Conservation (phyloP, 2,329 filamentous ascomycete species). For the Plenodomus lindquistii region DNA sequence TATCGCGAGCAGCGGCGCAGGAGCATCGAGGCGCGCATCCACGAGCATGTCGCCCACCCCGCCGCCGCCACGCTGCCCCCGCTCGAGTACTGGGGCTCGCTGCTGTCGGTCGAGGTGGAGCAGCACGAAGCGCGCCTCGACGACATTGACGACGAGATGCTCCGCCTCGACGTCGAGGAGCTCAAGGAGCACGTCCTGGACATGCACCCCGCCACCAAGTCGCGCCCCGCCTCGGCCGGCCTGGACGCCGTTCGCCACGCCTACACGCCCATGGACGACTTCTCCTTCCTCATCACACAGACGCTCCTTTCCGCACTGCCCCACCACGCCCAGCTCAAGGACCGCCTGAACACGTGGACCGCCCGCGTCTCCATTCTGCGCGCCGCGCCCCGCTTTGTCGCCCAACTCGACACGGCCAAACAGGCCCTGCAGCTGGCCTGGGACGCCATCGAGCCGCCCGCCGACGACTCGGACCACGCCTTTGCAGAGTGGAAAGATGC, state of each 20-base stretch:
- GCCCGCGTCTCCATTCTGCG: constrained; percentile 74
- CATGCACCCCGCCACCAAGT: constrained; percentile 64
- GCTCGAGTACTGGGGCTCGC: constrained; percentile 68
- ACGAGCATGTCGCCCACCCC: constrained; percentile 33
- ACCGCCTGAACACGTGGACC: constrained; percentile 77
- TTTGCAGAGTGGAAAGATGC: constrained; percentile 43
- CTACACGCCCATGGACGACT: constrained; percentile 80
- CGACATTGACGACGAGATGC: constrained; percentile 71
- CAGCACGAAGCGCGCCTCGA: constrained; percentile 74
- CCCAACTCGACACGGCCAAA: constrained; percentile 66
- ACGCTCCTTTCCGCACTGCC: constrained; percentile 90
- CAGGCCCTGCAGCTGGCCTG: constrained; percentile 68
- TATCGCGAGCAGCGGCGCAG: constrained; percentile 29
- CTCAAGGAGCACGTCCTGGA: constrained; percentile 86
- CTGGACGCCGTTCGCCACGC: constrained; percentile 40
- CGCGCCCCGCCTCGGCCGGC: constrained; percentile 51
- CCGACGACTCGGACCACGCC: constrained; percentile 35
- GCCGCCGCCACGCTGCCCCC: constrained; percentile 24
- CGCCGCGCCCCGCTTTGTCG: constrained; percentile 70
- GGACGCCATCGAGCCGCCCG: constrained; percentile 59
- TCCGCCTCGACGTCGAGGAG: constrained; percentile 76
- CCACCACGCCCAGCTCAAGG: constrained; percentile 72
- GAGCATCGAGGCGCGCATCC: constrained; percentile 38
- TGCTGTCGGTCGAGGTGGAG: constrained; percentile 66
- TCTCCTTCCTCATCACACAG: constrained; percentile 86